Conservation (phyloP, 768 basidiomycete species). For the Lactifluus piperatus region DNA sequence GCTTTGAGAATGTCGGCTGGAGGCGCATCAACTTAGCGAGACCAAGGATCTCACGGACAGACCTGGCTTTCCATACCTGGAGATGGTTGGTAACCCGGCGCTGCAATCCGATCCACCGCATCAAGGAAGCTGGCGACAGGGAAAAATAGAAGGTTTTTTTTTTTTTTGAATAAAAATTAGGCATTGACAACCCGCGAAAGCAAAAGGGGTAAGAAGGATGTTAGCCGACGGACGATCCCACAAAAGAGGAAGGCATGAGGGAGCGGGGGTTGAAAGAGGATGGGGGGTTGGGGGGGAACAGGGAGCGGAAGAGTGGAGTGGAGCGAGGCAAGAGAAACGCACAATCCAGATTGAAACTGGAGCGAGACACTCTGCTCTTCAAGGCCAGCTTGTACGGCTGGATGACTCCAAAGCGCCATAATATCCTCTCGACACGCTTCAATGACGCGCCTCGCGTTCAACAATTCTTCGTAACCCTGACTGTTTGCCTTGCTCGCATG, state of each 20-base stretch:
- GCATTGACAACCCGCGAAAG: too few species aligned
- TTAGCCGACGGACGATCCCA: background rate
- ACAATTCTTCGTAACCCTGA: constrained; percentile 29
- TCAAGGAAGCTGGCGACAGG: constrained; percentile 46
- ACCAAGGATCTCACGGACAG: background rate
- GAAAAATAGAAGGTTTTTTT: background rate
- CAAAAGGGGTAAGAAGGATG: background rate
- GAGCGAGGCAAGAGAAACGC: constrained; percentile 28
- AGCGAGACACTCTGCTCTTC: constrained; percentile 36
- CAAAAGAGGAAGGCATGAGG: background rate
- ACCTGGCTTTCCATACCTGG: constrained; percentile 31
- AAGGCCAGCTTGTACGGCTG: constrained; percentile 36
- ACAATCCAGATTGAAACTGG: constrained; percentile 57
- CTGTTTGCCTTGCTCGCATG: constrained; percentile 14
- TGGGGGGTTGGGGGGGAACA: too few species aligned
- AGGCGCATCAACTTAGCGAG: background rate
- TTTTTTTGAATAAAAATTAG: background rate
- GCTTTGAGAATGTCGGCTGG: constrained; percentile 57
- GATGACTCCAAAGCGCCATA: constrained; percentile 42
- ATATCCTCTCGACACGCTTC: constrained; percentile 49
- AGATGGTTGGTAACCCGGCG: constrained; percentile 43
- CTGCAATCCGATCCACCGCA: constrained; percentile 43
- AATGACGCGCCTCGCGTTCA: constrained; percentile 38
- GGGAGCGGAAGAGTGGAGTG: too few species aligned
- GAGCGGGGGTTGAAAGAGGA: background rate